Evolutionary conservation across 495 filamentous ascomycete genomes (phyloP).

Genomic region (Aspergillus homomorphus): DNA sequence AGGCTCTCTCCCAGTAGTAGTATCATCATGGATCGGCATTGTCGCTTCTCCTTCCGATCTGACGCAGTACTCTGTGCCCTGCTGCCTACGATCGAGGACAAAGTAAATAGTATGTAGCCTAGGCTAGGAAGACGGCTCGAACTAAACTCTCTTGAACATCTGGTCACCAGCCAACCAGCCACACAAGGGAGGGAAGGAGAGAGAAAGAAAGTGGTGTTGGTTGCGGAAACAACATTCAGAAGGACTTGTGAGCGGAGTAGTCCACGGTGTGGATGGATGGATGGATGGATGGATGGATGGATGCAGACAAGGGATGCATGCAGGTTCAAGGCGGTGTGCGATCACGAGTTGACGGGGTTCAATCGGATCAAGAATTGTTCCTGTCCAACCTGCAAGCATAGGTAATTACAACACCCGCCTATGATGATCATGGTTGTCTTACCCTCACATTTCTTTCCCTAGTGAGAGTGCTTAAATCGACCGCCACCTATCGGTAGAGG

Average conservation of each 20-base stretch:
- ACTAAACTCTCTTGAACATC: background rate
- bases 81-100: background rate
- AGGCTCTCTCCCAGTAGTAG: too few species aligned
- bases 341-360: slow-evolving; percentile 7
- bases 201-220: background rate
- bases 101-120: too few species aligned
- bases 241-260: background rate
- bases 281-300: slow-evolving; percentile 10
- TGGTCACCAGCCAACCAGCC: background rate
- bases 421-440: background rate
- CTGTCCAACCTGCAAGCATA: background rate
- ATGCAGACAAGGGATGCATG: slow-evolving; percentile 19
- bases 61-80: background rate
- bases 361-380: slow-evolving; percentile 3
- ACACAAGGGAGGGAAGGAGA: background rate
- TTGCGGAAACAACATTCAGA: slow-evolving; percentile 3
- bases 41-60: too few species aligned
- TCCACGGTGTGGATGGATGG: background rate
- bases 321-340: slow-evolving; percentile 23
- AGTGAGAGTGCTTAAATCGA: background rate
- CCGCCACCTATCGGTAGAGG: slow-evolving; percentile 1
- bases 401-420: background rate
- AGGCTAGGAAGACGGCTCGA: too few species aligned
- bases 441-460: background rate
- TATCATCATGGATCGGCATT: too few species aligned